Evolutionary conservation across 768 basidiomycete species (phyloP).

Genomic region (Pleurotus giganteus): DNA sequence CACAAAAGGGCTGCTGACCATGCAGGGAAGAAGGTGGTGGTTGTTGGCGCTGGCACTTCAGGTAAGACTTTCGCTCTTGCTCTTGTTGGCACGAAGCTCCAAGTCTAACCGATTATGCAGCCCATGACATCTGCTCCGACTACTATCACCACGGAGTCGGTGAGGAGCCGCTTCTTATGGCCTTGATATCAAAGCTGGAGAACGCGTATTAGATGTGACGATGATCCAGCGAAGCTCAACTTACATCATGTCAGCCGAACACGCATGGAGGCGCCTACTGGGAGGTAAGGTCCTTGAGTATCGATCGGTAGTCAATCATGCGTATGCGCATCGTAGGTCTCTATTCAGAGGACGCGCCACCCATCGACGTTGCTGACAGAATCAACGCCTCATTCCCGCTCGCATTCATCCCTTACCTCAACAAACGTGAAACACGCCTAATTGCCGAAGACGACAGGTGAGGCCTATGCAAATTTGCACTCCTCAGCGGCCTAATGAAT

Average conservation of each 20-base stretch:
- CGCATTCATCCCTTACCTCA: conserved; percentile 22
- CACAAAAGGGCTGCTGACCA: conserved; percentile 58
- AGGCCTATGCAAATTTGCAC: no score
- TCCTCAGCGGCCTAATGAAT: conserved; percentile 60
- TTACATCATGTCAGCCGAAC: conserved; percentile 50
- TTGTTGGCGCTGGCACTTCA: conserved; percentile 65
- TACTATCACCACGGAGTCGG: conserved; percentile 42
- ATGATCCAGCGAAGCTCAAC: conserved; percentile 51
- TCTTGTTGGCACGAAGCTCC: background rate
- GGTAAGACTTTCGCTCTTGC: no score
- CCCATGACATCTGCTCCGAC: conserved; percentile 44
- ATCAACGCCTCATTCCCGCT: conserved; percentile 48
- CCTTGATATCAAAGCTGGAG: no score
- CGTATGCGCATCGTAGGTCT: conserved; percentile 23
- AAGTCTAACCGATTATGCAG: conserved; percentile 21
- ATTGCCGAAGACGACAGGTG: conserved; percentile 38
- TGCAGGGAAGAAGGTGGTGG: conserved; percentile 66
- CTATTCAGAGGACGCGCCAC: conserved; percentile 49
- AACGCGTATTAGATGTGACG: conserved; percentile 41
- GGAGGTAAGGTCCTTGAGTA: no score
- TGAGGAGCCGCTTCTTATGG: conserved; percentile 15
- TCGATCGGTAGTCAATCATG: no score
- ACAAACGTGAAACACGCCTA: conserved; percentile 16
- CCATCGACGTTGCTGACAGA: conserved; percentile 49
- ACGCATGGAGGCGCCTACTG: conserved; percentile 30